These are phyloP conservation scores for Trametes pubescens DNA, from an alignment of 1,284 basidiomycete genomes.

Conservation along the genomic window DNA sequence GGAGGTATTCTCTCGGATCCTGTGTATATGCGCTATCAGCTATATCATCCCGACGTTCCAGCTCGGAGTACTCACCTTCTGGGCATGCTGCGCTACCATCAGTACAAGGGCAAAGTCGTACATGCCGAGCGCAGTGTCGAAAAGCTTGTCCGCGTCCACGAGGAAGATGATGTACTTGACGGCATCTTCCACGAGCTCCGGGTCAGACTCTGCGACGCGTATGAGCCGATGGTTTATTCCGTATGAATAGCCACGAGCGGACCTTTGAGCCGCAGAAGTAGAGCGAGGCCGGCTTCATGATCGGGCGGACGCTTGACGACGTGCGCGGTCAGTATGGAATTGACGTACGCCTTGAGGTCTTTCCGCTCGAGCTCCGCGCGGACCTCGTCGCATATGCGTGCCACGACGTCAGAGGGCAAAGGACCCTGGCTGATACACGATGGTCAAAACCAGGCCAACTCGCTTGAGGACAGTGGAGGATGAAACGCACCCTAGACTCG, in stretches of 20 bases:
- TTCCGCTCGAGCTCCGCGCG: constrained; percentile 76
- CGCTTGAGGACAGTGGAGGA: not conserved
- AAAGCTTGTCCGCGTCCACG: constrained; percentile 91
- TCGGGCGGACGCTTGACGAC: constrained; percentile 94
- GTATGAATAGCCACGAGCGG: constrained; percentile 6
- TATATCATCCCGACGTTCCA: not conserved
- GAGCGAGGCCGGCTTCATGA: constrained; percentile 83
- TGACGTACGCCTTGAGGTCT: constrained; percentile 85
- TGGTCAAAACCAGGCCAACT: not conserved
- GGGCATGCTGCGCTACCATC: constrained; percentile 96
- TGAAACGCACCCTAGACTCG: constrained; percentile 76
- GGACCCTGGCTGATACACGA: constrained; percentile 60
- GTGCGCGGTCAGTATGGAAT: constrained; percentile 91
- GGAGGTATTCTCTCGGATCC: constrained; percentile 98
- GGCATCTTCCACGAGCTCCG: constrained; percentile 89
- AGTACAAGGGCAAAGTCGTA: constrained; percentile 97
- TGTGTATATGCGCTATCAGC: constrained; percentile 42
- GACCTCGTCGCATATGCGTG: constrained; percentile 83
- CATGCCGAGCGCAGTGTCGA: constrained; percentile 97
- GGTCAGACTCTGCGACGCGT: constrained; percentile 64
- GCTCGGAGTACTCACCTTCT: constrained; percentile 70
- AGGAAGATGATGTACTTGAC: constrained; percentile 99
- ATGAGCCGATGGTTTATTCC: not conserved
- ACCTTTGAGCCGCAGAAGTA: constrained; percentile 87
- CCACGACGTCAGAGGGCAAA: constrained; percentile 64